phyloP scores from a whole-genome alignment of 1,284 basidiomycete genomes.

The Ceratobasidium sp. region DNA sequence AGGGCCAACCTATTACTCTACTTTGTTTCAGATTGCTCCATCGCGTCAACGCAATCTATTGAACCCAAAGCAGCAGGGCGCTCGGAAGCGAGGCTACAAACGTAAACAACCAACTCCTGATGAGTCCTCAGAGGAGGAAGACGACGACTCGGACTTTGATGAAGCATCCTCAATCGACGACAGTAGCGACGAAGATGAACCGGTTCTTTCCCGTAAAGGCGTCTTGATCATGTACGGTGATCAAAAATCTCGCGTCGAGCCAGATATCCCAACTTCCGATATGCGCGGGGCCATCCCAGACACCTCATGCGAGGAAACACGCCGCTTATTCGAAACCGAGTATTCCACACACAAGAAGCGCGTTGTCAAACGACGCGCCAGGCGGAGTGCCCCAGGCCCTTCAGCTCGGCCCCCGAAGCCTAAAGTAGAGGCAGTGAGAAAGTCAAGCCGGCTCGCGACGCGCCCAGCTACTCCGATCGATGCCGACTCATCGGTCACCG shows the following conservation, averaged over 20 bases:
- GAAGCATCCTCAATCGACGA: background rate
- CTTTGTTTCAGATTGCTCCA: slow-evolving; percentile 22
- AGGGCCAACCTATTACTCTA: background rate
- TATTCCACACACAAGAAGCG: slow-evolving; percentile 29
- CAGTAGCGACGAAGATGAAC: slow-evolving; percentile 23
- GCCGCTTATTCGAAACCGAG: slow-evolving; percentile 22
- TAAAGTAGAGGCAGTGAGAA: slow-evolving; percentile 18
- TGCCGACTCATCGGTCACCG: slow-evolving; percentile 26
- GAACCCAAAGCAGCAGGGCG: background rate
- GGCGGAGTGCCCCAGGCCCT: background rate
- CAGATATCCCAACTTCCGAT: slow-evolving; percentile 24
- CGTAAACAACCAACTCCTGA: slow-evolving; percentile 16
- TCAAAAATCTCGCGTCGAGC: background rate
- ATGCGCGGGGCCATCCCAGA: slow-evolving; percentile 9
- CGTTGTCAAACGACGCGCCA: slow-evolving; percentile 5
- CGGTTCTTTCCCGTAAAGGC: background rate
- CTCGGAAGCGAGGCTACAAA: slow-evolving; percentile 3
- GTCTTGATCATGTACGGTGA: background rate
- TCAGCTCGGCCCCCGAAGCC: slow-evolving; percentile 18
- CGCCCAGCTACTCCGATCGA: slow-evolving; percentile 1
- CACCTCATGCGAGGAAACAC: slow-evolving; percentile 26
- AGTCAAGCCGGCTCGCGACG: slow-evolving; percentile 27
- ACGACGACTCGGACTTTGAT: slow-evolving; percentile 4
- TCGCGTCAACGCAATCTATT: background rate
- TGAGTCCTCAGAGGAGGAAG: slow-evolving; percentile 16